A percentile compares a stretch with the other conserved stretches of the same genome.
Conservation (phyloP, 768 basidiomycete species). For the Podaxis pistillaris region DNA sequence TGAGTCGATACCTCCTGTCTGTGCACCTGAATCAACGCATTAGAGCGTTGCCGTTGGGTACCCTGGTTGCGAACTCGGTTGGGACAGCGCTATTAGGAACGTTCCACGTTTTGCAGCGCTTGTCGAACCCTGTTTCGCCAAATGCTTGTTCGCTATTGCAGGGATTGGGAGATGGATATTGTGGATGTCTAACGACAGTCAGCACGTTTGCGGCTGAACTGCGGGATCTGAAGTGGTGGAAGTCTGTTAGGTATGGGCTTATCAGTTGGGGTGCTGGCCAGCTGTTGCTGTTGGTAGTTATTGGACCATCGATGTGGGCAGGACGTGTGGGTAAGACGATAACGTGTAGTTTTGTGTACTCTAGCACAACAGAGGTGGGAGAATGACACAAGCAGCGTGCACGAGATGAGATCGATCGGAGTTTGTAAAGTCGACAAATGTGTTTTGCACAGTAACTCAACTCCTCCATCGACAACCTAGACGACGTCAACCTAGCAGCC, state of each 20-base stretch:
- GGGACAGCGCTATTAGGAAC: slow-evolving; percentile 83
- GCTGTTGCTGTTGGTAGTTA: slow-evolving; percentile 63
- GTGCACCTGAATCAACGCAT: slow-evolving; percentile 64
- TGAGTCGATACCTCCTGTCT: slow-evolving; percentile 81
- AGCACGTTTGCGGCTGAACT: slow-evolving; percentile 91
- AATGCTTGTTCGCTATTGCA: slow-evolving; percentile 72
- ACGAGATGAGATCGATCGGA: slow-evolving; percentile 22
- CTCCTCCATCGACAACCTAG: slow-evolving; percentile 1
- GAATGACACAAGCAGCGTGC: not conserved
- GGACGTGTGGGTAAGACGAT: slow-evolving; percentile 40
- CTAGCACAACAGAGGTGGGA: slow-evolving; percentile 16
- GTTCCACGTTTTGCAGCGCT: slow-evolving; percentile 70
- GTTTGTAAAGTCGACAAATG: slow-evolving; percentile 19
- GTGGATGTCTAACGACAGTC: slow-evolving; percentile 92
- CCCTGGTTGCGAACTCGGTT: slow-evolving; percentile 69
- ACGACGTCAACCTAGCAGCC: slow-evolving; percentile 6
- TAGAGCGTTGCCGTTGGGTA: slow-evolving; percentile 71
- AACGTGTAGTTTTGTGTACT: slow-evolving; percentile 45
- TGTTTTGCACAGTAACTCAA: slow-evolving; percentile 4
- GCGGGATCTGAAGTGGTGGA: slow-evolving; percentile 50
- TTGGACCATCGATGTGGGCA: slow-evolving; percentile 63
- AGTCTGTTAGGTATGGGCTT: slow-evolving; percentile 65
- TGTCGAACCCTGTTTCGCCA: slow-evolving; percentile 39
- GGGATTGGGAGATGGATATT: slow-evolving; percentile 88
- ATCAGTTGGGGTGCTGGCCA: slow-evolving; percentile 73